Evolutionary conservation across 441 rosid genomes (phyloP).

Genomic region (Lagerstroemia fauriei): DNA sequence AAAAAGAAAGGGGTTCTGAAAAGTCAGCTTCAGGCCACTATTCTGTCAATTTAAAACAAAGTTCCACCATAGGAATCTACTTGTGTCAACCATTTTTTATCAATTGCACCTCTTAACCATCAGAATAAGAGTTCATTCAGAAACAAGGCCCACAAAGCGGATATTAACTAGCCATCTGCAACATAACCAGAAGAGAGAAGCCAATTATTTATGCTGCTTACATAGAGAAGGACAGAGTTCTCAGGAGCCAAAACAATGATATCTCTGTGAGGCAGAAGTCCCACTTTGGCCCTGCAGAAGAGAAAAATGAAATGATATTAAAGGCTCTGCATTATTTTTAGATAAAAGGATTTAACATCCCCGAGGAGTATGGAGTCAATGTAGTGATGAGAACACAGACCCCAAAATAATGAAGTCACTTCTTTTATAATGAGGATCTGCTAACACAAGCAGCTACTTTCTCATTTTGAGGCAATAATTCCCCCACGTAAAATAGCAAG

Average conservation of each 20-base stretch:
- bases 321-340: constrained; percentile 18
- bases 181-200: not conserved
- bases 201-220: constrained; percentile 47
- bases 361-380: not conserved
- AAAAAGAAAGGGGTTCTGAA: not conserved
- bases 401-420: not conserved
- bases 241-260: constrained; percentile 84
- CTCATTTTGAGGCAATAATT: not conserved
- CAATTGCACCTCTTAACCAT: not conserved
- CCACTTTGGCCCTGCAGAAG: constrained; percentile 65
- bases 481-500: not conserved
- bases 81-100: not conserved
- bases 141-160: not conserved
- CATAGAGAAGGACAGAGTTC: constrained; percentile 76
- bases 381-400: not conserved
- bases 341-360: not conserved
- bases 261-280: constrained; percentile 69
- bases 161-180: not conserved
- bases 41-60: not conserved
- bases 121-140: not conserved
- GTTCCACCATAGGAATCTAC: not conserved
- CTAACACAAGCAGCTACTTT: not conserved
- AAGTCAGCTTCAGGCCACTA: not conserved
- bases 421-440: not conserved
- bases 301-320: constrained; percentile 21